Evolutionary conservation across 495 filamentous ascomycete species (phyloP).

Genomic region (Cercophora sp.): DNA sequence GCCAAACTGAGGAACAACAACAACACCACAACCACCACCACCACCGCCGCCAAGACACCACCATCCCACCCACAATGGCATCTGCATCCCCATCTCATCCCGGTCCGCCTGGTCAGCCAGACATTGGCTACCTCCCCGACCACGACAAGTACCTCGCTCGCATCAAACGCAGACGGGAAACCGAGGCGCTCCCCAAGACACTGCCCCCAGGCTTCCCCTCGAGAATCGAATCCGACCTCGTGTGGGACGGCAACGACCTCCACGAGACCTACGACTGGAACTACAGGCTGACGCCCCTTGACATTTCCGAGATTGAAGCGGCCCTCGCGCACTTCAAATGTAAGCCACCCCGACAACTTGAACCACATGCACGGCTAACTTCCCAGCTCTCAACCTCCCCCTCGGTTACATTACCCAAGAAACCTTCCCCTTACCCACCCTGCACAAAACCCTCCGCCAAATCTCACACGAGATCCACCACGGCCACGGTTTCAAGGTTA

Average conservation of each 20-base stretch:
- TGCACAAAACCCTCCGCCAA: slow-evolving; percentile 42
- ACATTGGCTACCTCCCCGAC: slow-evolving; percentile 57
- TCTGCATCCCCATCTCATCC: too few species aligned
- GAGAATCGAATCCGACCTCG: slow-evolving; percentile 45
- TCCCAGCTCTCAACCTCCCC: slow-evolving; percentile 35
- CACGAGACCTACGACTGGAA: slow-evolving; percentile 50
- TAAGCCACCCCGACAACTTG: slow-evolving; percentile 13
- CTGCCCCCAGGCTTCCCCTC: slow-evolving; percentile 51
- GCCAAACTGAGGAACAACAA: too few species aligned
- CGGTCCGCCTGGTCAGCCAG: slow-evolving; percentile 40
- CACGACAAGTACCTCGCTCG: slow-evolving; percentile 53
- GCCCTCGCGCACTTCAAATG: slow-evolving; percentile 55
- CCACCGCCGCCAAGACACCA: too few species aligned
- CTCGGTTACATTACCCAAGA: slow-evolving; percentile 46
- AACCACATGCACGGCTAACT: neutral
- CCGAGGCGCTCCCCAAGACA: slow-evolving; percentile 35
- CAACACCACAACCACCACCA: too few species aligned
- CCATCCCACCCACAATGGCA: too few species aligned
- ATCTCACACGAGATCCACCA: slow-evolving; percentile 53
- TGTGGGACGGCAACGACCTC: slow-evolving; percentile 56
- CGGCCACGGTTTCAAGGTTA: slow-evolving; percentile 60
- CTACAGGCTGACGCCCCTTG: slow-evolving; percentile 40
- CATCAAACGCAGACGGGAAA: slow-evolving; percentile 41
- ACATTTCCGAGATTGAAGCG: slow-evolving; percentile 53
- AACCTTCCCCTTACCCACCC: slow-evolving; percentile 56